phyloP scores from a whole-genome alignment of 805 yeast genomes.

The Candida nanaspora region DNA sequence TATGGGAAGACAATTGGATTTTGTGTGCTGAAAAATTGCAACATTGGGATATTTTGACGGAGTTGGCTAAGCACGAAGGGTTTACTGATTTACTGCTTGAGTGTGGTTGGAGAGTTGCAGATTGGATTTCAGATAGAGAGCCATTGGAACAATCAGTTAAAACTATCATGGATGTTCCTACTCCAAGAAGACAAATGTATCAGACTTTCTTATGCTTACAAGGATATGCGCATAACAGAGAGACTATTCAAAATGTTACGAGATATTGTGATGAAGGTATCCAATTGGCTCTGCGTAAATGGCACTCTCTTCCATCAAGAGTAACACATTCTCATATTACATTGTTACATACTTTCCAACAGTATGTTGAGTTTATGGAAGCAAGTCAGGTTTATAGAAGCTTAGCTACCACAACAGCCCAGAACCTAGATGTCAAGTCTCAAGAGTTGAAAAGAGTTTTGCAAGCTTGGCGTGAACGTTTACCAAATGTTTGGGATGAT shows the following conservation, averaged over 20 bases:
- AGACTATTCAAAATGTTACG: constrained; percentile 76
- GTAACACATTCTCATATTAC: constrained; percentile 82
- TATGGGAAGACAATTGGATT: constrained; percentile 99
- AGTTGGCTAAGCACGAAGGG: constrained; percentile 95
- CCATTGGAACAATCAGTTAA: constrained; percentile 91
- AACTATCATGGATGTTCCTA: constrained; percentile 97
- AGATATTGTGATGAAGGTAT: constrained; percentile 93
- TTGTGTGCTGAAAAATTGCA: constrained; percentile 93
- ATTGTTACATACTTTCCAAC: constrained; percentile 89
- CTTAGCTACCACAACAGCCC: constrained; percentile 82
- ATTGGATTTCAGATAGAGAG: constrained; percentile 93
- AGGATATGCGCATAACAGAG: constrained; percentile 87
- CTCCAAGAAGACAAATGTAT: constrained; percentile 92
- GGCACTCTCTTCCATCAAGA: constrained; percentile 82
- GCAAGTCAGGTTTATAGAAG: constrained; percentile 92
- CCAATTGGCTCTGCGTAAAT: constrained; percentile 81
- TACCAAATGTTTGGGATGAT: constrained; percentile 97
- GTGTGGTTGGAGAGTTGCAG: constrained; percentile 99
- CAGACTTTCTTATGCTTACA: constrained; percentile 92
- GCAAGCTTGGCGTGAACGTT: constrained; percentile 96
- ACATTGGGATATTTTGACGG: constrained; percentile 97
- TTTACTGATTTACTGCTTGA: constrained; percentile 92
- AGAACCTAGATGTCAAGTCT: constrained; percentile 84
- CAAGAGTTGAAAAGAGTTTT: constrained; percentile 91
- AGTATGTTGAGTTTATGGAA: constrained; percentile 94